Conservation (phyloP, 306 rosid species). For the Sicyos edulis region DNA sequence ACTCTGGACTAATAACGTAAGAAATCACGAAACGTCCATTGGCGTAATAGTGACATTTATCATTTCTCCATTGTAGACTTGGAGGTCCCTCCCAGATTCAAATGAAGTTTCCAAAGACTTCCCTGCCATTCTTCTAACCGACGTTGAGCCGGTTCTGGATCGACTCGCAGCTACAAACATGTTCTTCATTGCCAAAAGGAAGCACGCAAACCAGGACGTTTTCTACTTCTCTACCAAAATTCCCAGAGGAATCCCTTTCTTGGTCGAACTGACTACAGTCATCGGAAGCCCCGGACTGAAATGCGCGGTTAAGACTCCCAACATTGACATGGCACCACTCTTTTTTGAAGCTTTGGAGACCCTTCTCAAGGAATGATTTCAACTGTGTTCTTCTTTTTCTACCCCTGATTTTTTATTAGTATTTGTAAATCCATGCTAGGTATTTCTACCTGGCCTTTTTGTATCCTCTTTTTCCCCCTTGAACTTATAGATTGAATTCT, state of each 20-base stretch:
- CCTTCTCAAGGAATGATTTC: slow-evolving; percentile 53
- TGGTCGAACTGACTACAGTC: slow-evolving; percentile 69
- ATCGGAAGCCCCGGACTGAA: slow-evolving; percentile 71
- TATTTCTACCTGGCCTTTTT: not conserved
- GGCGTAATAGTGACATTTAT: not conserved
- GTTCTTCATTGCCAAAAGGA: slow-evolving; percentile 91
- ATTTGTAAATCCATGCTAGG: slow-evolving; percentile 15
- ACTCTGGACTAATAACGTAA: not conserved
- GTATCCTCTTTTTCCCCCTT: not conserved
- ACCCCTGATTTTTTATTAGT: slow-evolving; percentile 10
- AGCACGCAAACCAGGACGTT: slow-evolving; percentile 86
- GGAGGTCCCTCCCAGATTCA: slow-evolving; percentile 97
- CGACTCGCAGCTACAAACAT: slow-evolving; percentile 62
- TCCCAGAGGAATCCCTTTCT: slow-evolving; percentile 70
- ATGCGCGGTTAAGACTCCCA: slow-evolving; percentile 91
- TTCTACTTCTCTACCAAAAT: slow-evolving; percentile 85
- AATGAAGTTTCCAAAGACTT: slow-evolving; percentile 85
- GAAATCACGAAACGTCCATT: not conserved
- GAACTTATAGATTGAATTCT: not conserved
- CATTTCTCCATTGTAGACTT: slow-evolving; percentile 50
- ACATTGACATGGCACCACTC: slow-evolving; percentile 68
- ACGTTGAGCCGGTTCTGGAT: slow-evolving; percentile 59
- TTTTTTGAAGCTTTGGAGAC: slow-evolving; percentile 79
- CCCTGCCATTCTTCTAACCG: slow-evolving; percentile 46
- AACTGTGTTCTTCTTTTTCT: not conserved